phyloP scores from a whole-genome alignment of 2,329 filamentous ascomycete genomes.

The Paramyrothecium sp. region DNA sequence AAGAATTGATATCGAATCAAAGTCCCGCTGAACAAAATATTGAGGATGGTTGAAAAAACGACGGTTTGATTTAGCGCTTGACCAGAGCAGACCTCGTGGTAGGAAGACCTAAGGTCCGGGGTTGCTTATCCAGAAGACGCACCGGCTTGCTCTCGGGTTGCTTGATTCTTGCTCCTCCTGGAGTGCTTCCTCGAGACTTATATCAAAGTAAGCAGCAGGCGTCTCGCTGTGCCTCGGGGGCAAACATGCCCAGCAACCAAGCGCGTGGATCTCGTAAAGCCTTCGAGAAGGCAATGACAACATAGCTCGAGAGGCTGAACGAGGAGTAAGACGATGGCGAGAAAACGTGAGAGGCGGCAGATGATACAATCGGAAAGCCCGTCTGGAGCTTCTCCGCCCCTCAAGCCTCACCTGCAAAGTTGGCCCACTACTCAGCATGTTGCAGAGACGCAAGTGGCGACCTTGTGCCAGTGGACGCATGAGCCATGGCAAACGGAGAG shows the following conservation, averaged over 20 bases:
- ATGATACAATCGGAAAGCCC: not conserved
- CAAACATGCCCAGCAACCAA: not conserved
- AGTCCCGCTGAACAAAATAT: constrained; percentile 4
- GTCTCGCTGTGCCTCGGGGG: not conserved
- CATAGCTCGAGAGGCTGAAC: not conserved
- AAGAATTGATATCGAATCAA: not conserved
- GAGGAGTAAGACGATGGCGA: not conserved
- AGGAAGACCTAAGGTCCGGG: not conserved
- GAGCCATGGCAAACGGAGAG: not conserved
- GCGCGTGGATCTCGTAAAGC: not conserved
- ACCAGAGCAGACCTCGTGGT: not conserved
- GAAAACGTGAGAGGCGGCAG: not conserved
- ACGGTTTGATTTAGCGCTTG: not conserved
- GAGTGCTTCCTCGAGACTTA: not conserved
- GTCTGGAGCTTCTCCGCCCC: not conserved
- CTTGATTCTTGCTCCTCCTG: not conserved
- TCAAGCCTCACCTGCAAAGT: not conserved
- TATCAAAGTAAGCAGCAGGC: not conserved
- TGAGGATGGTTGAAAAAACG: not conserved
- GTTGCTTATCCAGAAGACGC: not conserved
- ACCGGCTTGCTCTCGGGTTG: not conserved
- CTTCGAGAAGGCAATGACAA: not conserved
- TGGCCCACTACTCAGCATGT: not conserved
- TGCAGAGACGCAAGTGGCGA: not conserved
- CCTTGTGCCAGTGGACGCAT: not conserved